Base-by-base conservation (phyloP, 2,329 filamentous ascomycete genomes). In the Chaetomiaceae sp. region DNA sequence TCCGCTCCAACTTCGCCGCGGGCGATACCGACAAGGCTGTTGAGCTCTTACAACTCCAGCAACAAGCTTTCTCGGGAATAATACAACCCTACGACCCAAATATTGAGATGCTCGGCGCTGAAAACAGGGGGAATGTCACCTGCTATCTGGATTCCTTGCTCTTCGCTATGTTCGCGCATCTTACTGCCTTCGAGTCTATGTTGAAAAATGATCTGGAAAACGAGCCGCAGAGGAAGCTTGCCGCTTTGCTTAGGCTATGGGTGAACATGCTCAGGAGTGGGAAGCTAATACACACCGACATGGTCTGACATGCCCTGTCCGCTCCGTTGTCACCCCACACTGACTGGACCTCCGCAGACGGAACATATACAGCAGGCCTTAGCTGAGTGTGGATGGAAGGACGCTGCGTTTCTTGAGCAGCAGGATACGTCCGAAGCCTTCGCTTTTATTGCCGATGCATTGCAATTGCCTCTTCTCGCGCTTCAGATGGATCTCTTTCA, bases 361-460 rank as follows among this genome's bases (percentile, higher is more conserved):
- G 81, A 87, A 68, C 77, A 90, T 59, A 78, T 99, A 13, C 91
- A 96, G 69, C 82, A 92, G 36, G 78, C 90, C 9, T 71, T 97
- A 34, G 85, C 86, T 16, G 86, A 85, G 48, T 96, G 91, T 67
- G 94, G 92, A 4, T 97, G 94, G 94, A 73, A 80, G 61, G 90
- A 95, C 53, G 91, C 91, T 42, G 79, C 80, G 20, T 71, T 80
- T 53, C 66, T 89, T n/a, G 80, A 85, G 61, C 94, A 97, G 66
- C 94, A 99, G 70, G 94, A 99, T 69, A 89, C 90, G 0, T 96
- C 94, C 0, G 94, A 99, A 70, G 91, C 91, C 1, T 97, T 97
- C 66, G 89, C 86, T 0, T 96, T 96, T 67, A 90, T 99, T 58
- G 96, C 92, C 0, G 91, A 90, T 60, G 90, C 86, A 20, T 78